phyloP scores from a whole-genome alignment of 192 early-diverging fungal species.

The Coemansia sp. region DNA sequence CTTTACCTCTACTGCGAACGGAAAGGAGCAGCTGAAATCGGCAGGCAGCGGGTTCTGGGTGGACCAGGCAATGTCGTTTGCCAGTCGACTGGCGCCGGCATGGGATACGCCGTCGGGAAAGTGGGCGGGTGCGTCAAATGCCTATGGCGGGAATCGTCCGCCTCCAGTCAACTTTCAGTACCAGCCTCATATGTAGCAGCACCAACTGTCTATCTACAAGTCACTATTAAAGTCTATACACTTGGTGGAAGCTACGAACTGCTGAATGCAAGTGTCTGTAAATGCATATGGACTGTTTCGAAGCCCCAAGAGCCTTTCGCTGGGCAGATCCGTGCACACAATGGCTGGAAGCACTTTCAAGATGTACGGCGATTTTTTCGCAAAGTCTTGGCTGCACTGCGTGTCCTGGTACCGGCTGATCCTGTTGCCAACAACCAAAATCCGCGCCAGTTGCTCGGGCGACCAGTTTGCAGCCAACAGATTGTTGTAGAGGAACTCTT shows the following conservation, averaged over 20 bases:
- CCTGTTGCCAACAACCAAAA: conserved; percentile 36
- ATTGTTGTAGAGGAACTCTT: conserved; percentile 49
- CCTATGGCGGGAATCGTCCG: neutral
- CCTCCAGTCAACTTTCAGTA: conserved; percentile 23
- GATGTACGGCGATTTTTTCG: conserved; percentile 16
- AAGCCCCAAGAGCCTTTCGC: conserved; percentile 23
- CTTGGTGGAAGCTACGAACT: neutral
- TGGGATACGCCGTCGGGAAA: conserved; percentile 7
- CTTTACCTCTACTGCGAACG: conserved; percentile 16
- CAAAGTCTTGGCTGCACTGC: conserved; percentile 12
- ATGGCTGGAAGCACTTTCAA: conserved; percentile 4
- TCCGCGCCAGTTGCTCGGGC: neutral
- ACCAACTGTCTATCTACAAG: neutral
- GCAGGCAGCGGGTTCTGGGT: conserved; percentile 20
- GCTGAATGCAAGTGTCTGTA: conserved; percentile 37
- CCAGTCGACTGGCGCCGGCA: conserved; percentile 12
- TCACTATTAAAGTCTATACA: neutral
- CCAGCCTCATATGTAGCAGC: conserved; percentile 13
- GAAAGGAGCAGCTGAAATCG: conserved; percentile 10
- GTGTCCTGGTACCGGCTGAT: conserved; percentile 31
- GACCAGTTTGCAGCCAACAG: conserved; percentile 33
- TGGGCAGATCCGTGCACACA: conserved; percentile 12
- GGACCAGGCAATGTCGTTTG: conserved; percentile 23
- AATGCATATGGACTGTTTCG: conserved; percentile 39
- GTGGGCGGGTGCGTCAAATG: neutral